A percentile compares a stretch with the other conserved stretches of the same genome.
phyloP scores from a whole-genome alignment of 2,329 filamentous ascomycete genomes.

The Fusarium neocosmosporiellum region DNA sequence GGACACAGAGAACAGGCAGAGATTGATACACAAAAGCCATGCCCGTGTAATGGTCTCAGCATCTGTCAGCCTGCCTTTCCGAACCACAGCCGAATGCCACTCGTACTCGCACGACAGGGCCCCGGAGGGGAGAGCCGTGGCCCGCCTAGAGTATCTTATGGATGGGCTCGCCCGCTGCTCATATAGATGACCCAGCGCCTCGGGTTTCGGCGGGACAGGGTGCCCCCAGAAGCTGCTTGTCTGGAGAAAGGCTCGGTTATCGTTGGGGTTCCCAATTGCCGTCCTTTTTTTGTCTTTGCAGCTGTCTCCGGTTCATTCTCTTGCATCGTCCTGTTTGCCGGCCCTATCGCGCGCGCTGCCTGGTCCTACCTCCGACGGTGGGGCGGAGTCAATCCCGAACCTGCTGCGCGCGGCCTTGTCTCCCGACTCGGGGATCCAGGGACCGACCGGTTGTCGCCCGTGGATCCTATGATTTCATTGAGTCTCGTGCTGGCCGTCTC shows the following conservation, averaged over 20 bases:
- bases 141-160: not conserved
- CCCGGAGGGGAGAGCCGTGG: constrained; percentile 27
- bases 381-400: constrained; percentile 31
- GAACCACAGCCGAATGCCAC: constrained; percentile 38
- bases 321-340: constrained; percentile 28
- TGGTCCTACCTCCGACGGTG: constrained; percentile 34
- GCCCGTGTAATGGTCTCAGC: constrained; percentile 37
- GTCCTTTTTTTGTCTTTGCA: not conserved
- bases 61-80: constrained; percentile 30
- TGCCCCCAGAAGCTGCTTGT: not conserved
- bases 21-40: constrained; percentile 34
- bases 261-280: not conserved
- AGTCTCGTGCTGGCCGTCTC: constrained; percentile 1
- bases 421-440: constrained; percentile 32
- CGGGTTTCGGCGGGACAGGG: constrained; percentile 12
- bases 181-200: constrained; percentile 24
- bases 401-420: constrained; percentile 31
- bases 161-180: not conserved
- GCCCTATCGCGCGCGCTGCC: constrained; percentile 16
- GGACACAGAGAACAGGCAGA: constrained; percentile 15
- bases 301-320: constrained; percentile 36
- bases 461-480: constrained; percentile 32
- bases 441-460: constrained; percentile 27
- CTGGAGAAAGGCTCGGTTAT: constrained; percentile 19
- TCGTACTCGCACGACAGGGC: constrained; percentile 35